Percentiles rank a stretch among this genome's conserved stretches.
These are phyloP conservation scores for Alloascoidea africana DNA, from an alignment of 805 yeast species.

Conservation along the genomic window DNA sequence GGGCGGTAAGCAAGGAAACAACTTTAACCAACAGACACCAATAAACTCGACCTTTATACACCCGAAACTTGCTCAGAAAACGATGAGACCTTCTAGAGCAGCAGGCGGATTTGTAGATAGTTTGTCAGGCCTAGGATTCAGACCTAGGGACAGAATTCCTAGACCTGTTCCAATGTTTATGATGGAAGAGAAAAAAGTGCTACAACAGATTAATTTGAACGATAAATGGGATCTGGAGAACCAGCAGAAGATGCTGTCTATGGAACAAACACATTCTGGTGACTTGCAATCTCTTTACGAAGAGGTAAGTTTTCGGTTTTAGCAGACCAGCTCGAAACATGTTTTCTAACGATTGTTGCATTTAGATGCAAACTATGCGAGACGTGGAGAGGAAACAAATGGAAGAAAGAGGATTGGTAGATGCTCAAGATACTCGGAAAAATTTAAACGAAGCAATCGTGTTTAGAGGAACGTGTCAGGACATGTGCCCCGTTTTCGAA, in stretches of 20 bases:
- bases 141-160: neutral
- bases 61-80: too few relatives aligned
- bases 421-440: constrained; percentile 70
- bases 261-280: constrained; percentile 29
- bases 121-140: too few relatives aligned
- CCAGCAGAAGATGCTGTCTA: constrained; percentile 39
- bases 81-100: too few relatives aligned
- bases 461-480: constrained; percentile 78
- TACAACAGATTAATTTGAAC: neutral
- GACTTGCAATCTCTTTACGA: constrained; percentile 68
- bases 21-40: too few relatives aligned
- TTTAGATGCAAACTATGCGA: constrained; percentile 48
- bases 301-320: constrained; percentile 7
- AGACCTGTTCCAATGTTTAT: neutral
- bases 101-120: too few relatives aligned
- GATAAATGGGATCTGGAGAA: constrained; percentile 67
- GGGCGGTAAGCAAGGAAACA: too few relatives aligned
- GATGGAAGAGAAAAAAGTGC: neutral
- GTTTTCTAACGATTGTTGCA: constrained; percentile 2
- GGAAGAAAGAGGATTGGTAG: constrained; percentile 76
- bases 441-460: constrained; percentile 76
- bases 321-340: constrained; percentile 8
- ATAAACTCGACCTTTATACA: too few relatives aligned
- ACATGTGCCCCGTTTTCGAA: constrained; percentile 94
- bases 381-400: constrained; percentile 60